Percentiles rank a stretch among this genome's conserved stretches.
Conservation (phyloP, 225 moss, liverwort and hornwort species). For the Sphagnum contortum region DNA sequence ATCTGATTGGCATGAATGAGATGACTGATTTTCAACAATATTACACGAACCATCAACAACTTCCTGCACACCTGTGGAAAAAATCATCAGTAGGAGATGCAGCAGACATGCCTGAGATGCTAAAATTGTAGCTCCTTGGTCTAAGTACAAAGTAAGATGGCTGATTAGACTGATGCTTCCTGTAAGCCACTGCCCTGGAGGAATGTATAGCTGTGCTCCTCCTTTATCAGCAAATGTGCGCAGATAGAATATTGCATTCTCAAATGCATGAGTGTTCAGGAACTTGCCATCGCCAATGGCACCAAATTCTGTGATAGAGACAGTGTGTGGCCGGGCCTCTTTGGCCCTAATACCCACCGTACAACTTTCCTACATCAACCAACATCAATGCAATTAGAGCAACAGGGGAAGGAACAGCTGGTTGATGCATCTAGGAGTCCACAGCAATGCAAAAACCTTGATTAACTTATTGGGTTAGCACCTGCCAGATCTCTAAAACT, state of each 20-base stretch:
- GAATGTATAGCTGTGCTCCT: conserved; percentile 89
- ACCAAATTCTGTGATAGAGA: conserved; percentile 89
- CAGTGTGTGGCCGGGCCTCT: conserved; percentile 68
- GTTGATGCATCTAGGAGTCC: too few species aligned
- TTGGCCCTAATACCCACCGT: too few species aligned
- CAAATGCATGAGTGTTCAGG: conserved; percentile 84
- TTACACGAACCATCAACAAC: too few species aligned
- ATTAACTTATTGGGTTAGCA: too few species aligned
- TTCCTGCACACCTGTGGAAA: background rate
- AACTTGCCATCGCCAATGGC: conserved; percentile 91
- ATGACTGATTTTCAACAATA: too few species aligned
- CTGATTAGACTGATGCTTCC: conserved; percentile 92
- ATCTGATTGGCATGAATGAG: too few species aligned
- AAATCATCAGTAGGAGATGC: background rate
- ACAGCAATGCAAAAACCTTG: too few species aligned
- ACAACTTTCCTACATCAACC: too few species aligned
- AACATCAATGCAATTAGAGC: too few species aligned
- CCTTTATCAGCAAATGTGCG: conserved; percentile 87
- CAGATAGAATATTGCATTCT: conserved; percentile 93
- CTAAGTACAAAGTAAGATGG: conserved; percentile 82
- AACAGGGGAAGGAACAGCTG: too few species aligned
- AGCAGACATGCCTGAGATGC: conserved; percentile 56
- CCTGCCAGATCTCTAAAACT: too few species aligned
- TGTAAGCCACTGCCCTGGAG: conserved; percentile 79
- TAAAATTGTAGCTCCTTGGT: conserved; percentile 65